Percentiles rank a stretch among this genome's conserved stretches.
phyloP scores from a whole-genome alignment of 371 early-diverging fungal genomes.

The Amoeboaphelidium protococcarum region DNA sequence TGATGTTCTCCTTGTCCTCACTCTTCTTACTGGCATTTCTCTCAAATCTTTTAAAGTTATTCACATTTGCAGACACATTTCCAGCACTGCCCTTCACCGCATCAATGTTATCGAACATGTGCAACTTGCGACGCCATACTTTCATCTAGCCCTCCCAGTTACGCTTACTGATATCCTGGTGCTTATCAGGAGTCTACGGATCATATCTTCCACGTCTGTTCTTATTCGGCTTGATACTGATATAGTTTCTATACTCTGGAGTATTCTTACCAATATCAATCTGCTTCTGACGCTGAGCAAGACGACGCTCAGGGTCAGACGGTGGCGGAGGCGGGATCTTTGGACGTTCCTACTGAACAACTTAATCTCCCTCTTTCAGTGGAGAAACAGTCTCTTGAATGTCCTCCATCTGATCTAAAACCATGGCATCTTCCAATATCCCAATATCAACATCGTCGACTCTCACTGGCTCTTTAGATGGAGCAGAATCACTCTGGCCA shows the following conservation, averaged over 20 bases:
- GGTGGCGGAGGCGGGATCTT: too few species aligned
- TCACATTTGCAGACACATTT: background rate
- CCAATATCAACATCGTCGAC: too few species aligned
- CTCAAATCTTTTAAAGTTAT: background rate
- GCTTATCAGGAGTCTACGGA: constrained; percentile 14
- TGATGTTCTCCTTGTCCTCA: background rate
- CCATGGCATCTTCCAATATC: too few species aligned
- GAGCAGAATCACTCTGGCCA: too few species aligned
- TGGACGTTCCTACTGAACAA: too few species aligned
- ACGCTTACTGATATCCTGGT: constrained; percentile 11
- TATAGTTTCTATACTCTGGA: constrained; percentile 10
- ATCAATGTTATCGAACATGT: constrained; percentile 13
- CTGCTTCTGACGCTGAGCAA: constrained; percentile 18
- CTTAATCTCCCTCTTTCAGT: too few species aligned
- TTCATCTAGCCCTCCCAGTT: constrained; percentile 15
- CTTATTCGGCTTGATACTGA: constrained; percentile 7
- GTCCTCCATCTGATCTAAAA: too few species aligned
- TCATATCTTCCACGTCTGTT: constrained; percentile 6
- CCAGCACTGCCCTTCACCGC: background rate
- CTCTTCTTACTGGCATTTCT: background rate
- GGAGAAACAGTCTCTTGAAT: too few species aligned
- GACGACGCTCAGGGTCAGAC: constrained; percentile 7
- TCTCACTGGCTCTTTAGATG: too few species aligned
- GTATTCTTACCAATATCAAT: constrained; percentile 18
- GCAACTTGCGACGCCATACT: constrained; percentile 12